These are phyloP conservation scores for Leccinum pachyderme DNA, from an alignment of 1,284 basidiomycete genomes.

Conservation along the genomic window DNA sequence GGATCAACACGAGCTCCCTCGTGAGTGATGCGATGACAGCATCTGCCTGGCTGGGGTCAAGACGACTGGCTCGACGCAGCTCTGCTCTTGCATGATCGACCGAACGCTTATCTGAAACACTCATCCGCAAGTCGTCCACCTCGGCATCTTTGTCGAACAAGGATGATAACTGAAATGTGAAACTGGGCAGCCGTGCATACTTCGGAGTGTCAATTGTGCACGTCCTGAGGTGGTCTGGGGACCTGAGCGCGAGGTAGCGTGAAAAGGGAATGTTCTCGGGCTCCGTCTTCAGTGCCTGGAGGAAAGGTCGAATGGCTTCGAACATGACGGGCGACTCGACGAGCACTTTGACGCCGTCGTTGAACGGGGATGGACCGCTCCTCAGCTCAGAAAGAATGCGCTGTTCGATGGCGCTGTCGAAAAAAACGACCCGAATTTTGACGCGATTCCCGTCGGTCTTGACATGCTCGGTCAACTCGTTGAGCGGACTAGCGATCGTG, in stretches of 20 bases:
- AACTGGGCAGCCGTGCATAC: slow-evolving; percentile 48
- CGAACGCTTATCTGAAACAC: slow-evolving; percentile 18
- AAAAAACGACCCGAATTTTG: slow-evolving; percentile 48
- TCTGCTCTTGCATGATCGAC: slow-evolving; percentile 38
- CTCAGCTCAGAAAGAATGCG: slow-evolving; percentile 42
- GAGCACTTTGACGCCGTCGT: slow-evolving; percentile 34
- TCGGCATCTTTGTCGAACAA: slow-evolving; percentile 33
- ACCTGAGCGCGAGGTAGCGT: slow-evolving; percentile 47
- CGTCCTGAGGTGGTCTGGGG: slow-evolving; percentile 30
- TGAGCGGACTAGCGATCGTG: slow-evolving; percentile 39
- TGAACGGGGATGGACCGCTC: slow-evolving; percentile 5
- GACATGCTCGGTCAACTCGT: slow-evolving; percentile 43
- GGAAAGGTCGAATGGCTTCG: slow-evolving; percentile 60
- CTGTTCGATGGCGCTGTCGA: slow-evolving; percentile 47
- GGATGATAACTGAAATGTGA: slow-evolving; percentile 47
- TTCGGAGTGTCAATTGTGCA: slow-evolving; percentile 44
- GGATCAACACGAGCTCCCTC: slow-evolving; percentile 61
- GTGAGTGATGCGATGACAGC: slow-evolving; percentile 61
- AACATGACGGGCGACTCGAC: slow-evolving; percentile 62
- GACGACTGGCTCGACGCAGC: slow-evolving; percentile 45
- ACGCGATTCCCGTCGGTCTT: slow-evolving; percentile 32
- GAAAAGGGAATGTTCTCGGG: slow-evolving; percentile 55
- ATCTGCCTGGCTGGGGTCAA: slow-evolving; percentile 68
- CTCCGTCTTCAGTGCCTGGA: slow-evolving; percentile 50
- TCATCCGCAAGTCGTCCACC: slow-evolving; percentile 21